A percentile compares a stretch with the other conserved stretches of the same genome.
Conservation (phyloP, 139 green algal species). For the Choricystis sp. region DNA sequence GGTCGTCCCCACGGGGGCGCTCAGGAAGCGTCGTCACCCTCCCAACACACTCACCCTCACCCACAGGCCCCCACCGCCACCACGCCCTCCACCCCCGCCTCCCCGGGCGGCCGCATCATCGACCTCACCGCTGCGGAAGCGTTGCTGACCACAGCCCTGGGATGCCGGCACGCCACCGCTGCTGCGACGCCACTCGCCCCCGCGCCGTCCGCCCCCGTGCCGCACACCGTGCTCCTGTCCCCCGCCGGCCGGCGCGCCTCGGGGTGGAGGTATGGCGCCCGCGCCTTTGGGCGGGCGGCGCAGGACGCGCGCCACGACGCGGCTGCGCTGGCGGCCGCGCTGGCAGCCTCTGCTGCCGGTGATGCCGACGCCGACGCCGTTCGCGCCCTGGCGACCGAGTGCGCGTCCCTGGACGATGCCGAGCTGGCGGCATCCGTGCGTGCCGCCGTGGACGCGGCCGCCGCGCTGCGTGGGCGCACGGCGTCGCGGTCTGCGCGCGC, state of each 20-base stretch:
- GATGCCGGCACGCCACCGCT: too few relatives aligned
- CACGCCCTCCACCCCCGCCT: background rate
- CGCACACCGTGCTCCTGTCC: too few relatives aligned
- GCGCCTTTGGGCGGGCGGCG: background rate
- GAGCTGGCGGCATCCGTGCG: background rate
- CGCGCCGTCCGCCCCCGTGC: too few relatives aligned
- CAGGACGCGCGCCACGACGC: background rate
- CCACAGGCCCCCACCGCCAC: background rate
- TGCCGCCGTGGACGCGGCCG: background rate
- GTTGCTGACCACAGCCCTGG: too few relatives aligned
- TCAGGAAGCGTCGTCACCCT: too few relatives aligned
- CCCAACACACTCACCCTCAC: too few relatives aligned
- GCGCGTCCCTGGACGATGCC: background rate
- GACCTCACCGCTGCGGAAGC: too few relatives aligned
- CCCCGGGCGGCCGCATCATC: background rate
- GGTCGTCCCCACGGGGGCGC: too few relatives aligned
- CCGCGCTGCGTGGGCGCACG: too few relatives aligned
- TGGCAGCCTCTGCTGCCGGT: background rate
- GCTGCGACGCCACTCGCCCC: too few relatives aligned
- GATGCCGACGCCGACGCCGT: background rate
- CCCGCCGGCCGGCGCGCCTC: too few relatives aligned
- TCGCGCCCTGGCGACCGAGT: conserved; percentile 2
- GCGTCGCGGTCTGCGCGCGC: too few relatives aligned
- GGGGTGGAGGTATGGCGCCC: conserved; percentile 3
- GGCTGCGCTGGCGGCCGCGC: background rate